A percentile compares a stretch with the other conserved stretches of the same genome.
phyloP scores from a whole-genome alignment of 306 rosid species.

The Prunus armeniaca region DNA sequence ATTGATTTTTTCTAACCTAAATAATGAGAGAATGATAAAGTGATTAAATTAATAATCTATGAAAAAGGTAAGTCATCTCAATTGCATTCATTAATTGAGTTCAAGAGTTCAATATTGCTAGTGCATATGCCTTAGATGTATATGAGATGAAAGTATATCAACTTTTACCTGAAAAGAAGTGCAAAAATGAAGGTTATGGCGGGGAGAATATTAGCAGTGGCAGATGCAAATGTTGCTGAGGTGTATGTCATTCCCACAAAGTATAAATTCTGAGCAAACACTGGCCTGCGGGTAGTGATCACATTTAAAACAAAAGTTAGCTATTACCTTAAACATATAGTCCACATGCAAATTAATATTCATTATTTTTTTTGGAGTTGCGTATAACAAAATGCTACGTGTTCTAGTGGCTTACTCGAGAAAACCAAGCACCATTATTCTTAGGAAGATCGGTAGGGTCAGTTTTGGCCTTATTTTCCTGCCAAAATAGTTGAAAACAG shows the following conservation, averaged over 20 bases:
- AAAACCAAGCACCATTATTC: constrained; percentile 73
- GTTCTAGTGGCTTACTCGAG: constrained; percentile 64
- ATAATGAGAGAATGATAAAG: background rate
- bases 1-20: constrained; percentile 80
- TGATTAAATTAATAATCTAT: background rate
- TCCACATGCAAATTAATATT: background rate
- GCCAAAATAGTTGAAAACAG: constrained; percentile 15
- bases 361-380: background rate
- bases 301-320: background rate
- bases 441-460: constrained; percentile 60
- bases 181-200: constrained; percentile 94
- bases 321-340: background rate
- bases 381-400: background rate
- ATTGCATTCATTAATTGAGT: background rate
- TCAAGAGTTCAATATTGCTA: background rate
- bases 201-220: constrained; percentile 85
- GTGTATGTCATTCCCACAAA: constrained; percentile 82
- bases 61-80: no score
- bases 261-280: constrained; percentile 87
- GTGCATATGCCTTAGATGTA: background rate
- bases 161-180: constrained; percentile 59
- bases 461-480: constrained; percentile 88
- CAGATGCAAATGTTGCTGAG: constrained; percentile 86
- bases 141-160: background rate
- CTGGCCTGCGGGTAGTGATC: constrained; percentile 51